phyloP scores from a whole-genome alignment of 2,329 filamentous ascomycete genomes.

The Monosporascus cannonballus region DNA sequence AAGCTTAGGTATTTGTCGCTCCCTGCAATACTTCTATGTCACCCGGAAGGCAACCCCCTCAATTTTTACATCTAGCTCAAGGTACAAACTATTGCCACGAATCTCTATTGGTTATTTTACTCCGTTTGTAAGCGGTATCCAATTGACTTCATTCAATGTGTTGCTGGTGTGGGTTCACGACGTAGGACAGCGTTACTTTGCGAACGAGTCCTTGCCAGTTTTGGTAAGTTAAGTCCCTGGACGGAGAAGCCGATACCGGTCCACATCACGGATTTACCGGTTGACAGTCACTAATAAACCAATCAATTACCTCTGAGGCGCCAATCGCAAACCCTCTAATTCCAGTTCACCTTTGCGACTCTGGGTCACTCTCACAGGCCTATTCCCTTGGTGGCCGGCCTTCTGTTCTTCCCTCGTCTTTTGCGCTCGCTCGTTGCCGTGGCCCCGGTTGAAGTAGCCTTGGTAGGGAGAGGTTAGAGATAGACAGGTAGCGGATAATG shows the following conservation, averaged over 20 bases:
- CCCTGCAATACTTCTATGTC: too few relatives aligned
- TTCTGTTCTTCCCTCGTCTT: neutral
- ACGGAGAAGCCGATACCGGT: neutral
- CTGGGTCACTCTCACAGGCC: neutral
- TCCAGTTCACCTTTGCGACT: neutral
- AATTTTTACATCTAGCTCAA: too few relatives aligned
- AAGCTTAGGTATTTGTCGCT: too few relatives aligned
- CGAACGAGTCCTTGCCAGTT: neutral
- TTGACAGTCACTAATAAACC: neutral
- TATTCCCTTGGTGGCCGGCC: neutral
- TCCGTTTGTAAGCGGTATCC: too few relatives aligned
- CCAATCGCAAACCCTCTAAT: neutral
- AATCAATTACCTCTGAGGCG: neutral
- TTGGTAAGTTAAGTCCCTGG: neutral
- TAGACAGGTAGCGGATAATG: constrained; percentile 35
- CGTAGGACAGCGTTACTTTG: too few relatives aligned
- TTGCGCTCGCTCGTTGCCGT: too few relatives aligned
- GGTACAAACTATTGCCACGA: too few relatives aligned
- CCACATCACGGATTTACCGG: neutral
- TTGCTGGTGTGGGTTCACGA: too few relatives aligned
- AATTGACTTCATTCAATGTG: too few relatives aligned
- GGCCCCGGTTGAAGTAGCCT: too few relatives aligned
- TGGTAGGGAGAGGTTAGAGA: constrained; percentile 2
- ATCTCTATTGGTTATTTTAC: too few relatives aligned
- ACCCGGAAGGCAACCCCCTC: too few relatives aligned